Percentiles rank a stretch among this genome's conserved stretches.
Evolutionary conservation across 2,329 filamentous ascomycete genomes (phyloP).

Genomic region (Cordyceps cicadae): DNA sequence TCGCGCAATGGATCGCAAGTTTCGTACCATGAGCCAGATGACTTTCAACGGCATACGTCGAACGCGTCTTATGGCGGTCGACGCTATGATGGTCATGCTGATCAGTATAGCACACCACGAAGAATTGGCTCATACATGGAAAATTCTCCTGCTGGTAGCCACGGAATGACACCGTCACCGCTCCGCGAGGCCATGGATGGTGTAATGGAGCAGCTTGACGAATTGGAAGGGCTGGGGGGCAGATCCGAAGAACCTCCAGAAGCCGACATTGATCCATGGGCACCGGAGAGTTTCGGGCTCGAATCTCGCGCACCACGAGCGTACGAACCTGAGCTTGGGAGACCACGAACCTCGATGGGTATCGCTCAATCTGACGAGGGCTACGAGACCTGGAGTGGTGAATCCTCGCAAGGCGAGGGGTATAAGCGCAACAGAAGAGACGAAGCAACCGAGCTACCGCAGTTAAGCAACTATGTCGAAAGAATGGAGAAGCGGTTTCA

Average conservation of each 20-base stretch:
- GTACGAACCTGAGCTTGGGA: constrained; percentile 19
- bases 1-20: constrained; percentile 10
- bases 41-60: constrained; percentile 31
- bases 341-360: constrained; percentile 67
- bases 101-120: constrained; percentile 42
- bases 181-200: constrained; percentile 94
- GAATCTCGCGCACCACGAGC: constrained; percentile 26
- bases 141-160: constrained; percentile 57
- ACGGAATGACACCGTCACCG: constrained; percentile 73
- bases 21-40: constrained; percentile 10
- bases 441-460: constrained; percentile 52
- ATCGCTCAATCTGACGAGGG: constrained; percentile 54
- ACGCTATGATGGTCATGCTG: constrained; percentile 13
- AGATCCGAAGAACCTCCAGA: constrained; percentile 49
- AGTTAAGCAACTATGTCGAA: constrained; percentile 79
- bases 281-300: constrained; percentile 73
- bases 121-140: constrained; percentile 53
- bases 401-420: constrained; percentile 42
- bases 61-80: constrained; percentile 33
- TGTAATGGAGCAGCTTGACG: constrained; percentile 89
- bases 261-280: constrained; percentile 68
- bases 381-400: constrained; percentile 49
- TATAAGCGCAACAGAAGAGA: constrained; percentile 31
- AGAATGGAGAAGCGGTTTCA: constrained; percentile 81
- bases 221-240: constrained; percentile 52